phyloP scores from a whole-genome alignment of 225 moss, liverwort and hornwort genomes.

The Climacium dendroides region DNA sequence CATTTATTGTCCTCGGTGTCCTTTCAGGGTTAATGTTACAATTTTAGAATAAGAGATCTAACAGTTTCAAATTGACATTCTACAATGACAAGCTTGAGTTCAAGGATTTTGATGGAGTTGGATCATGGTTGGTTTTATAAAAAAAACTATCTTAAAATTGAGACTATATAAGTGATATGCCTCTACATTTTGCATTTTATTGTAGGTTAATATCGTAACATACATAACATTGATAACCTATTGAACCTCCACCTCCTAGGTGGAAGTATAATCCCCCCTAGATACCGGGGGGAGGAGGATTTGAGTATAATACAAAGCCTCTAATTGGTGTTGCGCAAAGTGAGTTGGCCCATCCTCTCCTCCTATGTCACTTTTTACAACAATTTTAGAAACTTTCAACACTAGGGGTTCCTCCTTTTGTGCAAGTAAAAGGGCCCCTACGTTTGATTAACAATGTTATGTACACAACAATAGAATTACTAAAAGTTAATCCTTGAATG shows the following conservation, averaged over 20 bases:
- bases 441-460: not conserved
- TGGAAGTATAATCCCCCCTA: too few relatives aligned
- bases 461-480: fast-evolving
- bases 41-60: not conserved
- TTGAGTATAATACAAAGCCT: too few relatives aligned
- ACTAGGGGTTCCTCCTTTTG: too few relatives aligned
- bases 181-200: fast-evolving
- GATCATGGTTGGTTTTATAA: not conserved
- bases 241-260: too few relatives aligned
- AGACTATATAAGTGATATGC: not conserved
- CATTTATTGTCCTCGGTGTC: fast-evolving
- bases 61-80: fast-evolving
- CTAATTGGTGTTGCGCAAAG: too few relatives aligned
- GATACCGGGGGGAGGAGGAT: too few relatives aligned
- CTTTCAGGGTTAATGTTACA: not conserved
- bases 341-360: too few relatives aligned
- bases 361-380: too few relatives aligned
- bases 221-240: too few relatives aligned
- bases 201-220: not conserved
- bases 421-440: too few relatives aligned
- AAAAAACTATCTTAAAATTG: not conserved
- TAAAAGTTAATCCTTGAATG: not conserved
- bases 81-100: not conserved
- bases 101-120: fast-evolving
- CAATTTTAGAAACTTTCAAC: too few relatives aligned